Percentiles rank a stretch among this genome's conserved stretches.
These are phyloP conservation scores for Solanum pimpinellifolium DNA, from an alignment of 257 asterid genomes.

Conservation along the genomic window DNA sequence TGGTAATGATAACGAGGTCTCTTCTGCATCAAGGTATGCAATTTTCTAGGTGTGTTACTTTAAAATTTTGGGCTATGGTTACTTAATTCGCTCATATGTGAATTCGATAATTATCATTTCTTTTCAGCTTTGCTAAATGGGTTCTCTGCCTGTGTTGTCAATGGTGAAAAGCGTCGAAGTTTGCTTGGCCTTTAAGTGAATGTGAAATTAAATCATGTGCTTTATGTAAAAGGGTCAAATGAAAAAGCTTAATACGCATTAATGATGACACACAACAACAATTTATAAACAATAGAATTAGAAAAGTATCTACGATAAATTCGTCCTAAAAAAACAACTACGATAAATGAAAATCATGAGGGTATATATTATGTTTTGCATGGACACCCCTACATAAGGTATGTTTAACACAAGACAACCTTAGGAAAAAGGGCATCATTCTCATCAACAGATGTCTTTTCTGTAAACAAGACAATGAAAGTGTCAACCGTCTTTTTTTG, in stretches of 20 bases:
- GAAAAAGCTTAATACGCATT: not conserved
- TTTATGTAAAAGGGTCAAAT: not conserved
- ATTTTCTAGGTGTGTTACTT: not conserved
- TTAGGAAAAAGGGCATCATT: not conserved
- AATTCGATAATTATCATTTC: not conserved
- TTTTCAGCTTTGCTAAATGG: not conserved
- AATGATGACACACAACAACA: not conserved
- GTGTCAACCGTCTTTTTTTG: not conserved
- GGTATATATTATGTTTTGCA: not conserved
- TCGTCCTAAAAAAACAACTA: not conserved
- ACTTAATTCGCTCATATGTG: not conserved
- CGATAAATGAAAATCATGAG: not conserved
- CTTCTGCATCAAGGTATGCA: slow-evolving; percentile 85
- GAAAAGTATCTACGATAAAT: not conserved
- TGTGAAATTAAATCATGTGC: not conserved
- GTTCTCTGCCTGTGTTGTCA: not conserved
- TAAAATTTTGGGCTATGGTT: not conserved
- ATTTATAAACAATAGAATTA: not conserved
- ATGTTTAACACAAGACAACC: not conserved
- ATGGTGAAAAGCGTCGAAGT: not conserved
- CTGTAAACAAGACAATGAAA: not conserved
- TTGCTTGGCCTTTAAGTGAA: not conserved
- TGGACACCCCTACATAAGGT: not conserved
- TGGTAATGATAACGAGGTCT: slow-evolving; percentile 58
- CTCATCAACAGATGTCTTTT: not conserved